Conservation (phyloP, 2,329 filamentous ascomycete genomes). For the Xylaria sp. region DNA sequence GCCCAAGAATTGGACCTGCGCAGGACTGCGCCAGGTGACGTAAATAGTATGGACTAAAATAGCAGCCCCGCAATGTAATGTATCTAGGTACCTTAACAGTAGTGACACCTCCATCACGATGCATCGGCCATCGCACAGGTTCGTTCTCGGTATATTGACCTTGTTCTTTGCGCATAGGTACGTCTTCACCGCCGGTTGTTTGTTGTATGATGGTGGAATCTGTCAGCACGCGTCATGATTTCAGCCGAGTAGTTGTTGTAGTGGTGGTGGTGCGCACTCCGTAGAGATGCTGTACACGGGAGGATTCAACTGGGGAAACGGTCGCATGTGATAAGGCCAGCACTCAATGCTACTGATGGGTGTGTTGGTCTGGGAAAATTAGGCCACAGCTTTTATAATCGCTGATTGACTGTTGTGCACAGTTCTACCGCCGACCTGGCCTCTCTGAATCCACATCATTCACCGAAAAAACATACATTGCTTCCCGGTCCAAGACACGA, state of each 20-base stretch:
- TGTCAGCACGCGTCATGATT: not conserved
- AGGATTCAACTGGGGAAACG: constrained; percentile 14
- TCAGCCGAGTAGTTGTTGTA: not conserved
- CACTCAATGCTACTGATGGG: constrained; percentile 6
- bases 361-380: not conserved
- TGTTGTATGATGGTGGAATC: constrained; percentile 10
- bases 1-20: no score
- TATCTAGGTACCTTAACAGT: not conserved
- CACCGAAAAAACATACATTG: constrained; percentile 29
- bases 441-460: constrained; percentile 30
- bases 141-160: not conserved
- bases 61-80: not conserved
- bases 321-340: constrained; percentile 28
- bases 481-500: not conserved
- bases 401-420: not conserved
- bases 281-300: not conserved
- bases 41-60: not conserved
- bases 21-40: no score
- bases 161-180: not conserved
- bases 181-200: constrained; percentile 24
- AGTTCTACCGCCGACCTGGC: constrained; percentile 18
- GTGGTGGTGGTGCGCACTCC: not conserved
- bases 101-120: not conserved
- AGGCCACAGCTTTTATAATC: not conserved
- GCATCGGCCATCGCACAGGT: constrained; percentile 1